These are phyloP conservation scores for Paralagenidium karlingii DNA, from an alignment of 352 stramenopile species.

Conservation along the genomic window DNA sequence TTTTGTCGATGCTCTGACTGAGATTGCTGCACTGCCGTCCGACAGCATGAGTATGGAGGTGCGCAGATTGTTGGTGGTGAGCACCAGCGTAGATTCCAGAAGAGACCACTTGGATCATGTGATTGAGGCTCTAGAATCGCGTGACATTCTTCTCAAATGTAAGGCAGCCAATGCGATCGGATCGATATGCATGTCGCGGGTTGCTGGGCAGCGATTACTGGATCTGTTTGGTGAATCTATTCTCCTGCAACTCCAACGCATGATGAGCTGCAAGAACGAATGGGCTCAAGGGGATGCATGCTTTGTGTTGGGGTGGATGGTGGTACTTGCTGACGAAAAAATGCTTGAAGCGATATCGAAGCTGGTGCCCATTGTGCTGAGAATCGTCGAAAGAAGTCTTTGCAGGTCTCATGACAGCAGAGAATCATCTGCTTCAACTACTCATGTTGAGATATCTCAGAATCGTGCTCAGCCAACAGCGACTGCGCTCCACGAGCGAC, in stretches of 20 bases:
- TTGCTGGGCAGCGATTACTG: conserved; percentile 50
- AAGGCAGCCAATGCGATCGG: conserved; percentile 64
- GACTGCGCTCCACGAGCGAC: conserved; percentile 23
- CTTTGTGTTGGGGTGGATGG: conserved; percentile 61
- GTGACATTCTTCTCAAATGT: conserved; percentile 67
- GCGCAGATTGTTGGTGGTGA: conserved; percentile 32
- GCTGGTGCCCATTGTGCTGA: conserved; percentile 27
- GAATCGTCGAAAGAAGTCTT: conserved; percentile 7
- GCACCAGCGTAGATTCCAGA: neutral
- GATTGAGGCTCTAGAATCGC: conserved; percentile 25
- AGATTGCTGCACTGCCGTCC: conserved; percentile 49
- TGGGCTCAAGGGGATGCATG: conserved; percentile 66
- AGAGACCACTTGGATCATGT: conserved; percentile 18
- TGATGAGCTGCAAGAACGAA: conserved; percentile 55
- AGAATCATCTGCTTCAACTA: conserved; percentile 1
- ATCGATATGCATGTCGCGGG: conserved; percentile 56
- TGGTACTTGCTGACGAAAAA: conserved; percentile 39
- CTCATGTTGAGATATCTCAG: neutral
- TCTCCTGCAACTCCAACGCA: conserved; percentile 23
- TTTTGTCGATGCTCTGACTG: conserved; percentile 63
- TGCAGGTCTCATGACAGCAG: neutral
- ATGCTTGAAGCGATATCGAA: neutral
- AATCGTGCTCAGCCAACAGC: conserved; percentile 7
- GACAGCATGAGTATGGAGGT: conserved; percentile 67
- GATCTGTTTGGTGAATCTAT: conserved; percentile 23